These are phyloP conservation scores for Psophocarpus tetragonolobus DNA, from an alignment of 306 rosid species.

Conservation along the genomic window DNA sequence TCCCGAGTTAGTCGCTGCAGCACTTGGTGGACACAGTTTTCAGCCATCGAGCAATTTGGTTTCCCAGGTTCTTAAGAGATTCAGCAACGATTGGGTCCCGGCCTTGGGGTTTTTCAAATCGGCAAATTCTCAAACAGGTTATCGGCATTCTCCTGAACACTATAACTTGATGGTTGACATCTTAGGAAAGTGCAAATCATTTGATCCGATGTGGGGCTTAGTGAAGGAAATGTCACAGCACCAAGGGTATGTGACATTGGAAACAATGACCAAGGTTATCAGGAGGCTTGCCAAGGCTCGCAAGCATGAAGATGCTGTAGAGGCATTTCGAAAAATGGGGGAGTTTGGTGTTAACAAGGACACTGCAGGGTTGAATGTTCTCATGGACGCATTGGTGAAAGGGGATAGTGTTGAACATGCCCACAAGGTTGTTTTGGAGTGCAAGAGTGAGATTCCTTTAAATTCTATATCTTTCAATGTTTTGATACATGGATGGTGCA, in stretches of 20 bases:
- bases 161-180: conserved; percentile 68
- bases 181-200: conserved; percentile 55
- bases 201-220: conserved; percentile 62
- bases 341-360: conserved; percentile 55
- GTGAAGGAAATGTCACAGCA: conserved; percentile 60
- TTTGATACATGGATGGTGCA: conserved; percentile 85
- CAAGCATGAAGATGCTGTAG: conserved; percentile 55
- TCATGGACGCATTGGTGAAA: conserved; percentile 75
- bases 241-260: conserved; percentile 53
- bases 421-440: conserved; percentile 53
- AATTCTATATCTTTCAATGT: conserved; percentile 55
- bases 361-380: conserved; percentile 47
- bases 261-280: conserved; percentile 61
- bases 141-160: conserved; percentile 52
- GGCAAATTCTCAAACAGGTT: conserved; percentile 76
- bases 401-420: conserved; percentile 68
- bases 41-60: conserved; percentile 46
- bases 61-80: conserved; percentile 64
- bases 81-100: conserved; percentile 58
- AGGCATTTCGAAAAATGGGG: conserved; percentile 52
- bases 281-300: conserved; percentile 64
- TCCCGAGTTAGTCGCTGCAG: conserved; percentile 46
- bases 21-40: conserved; percentile 45
- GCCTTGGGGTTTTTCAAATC: conserved; percentile 76
- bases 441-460: conserved; percentile 50